Evolutionary conservation across 78 protist species (phyloP), one percentile per base, ranked within the genome.

Genomic region (Dictyostelium brefeldianum): DNA sequence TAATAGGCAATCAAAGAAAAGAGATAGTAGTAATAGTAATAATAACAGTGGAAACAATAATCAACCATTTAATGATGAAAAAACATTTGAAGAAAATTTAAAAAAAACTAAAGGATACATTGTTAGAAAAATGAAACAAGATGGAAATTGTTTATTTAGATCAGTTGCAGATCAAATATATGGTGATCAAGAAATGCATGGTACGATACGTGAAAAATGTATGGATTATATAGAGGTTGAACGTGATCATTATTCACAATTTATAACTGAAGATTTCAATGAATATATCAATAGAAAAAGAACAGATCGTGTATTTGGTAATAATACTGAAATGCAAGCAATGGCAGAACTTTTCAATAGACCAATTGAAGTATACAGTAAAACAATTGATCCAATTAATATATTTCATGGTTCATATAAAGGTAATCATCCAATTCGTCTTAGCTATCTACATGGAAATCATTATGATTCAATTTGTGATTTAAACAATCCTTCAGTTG

Each of bases 251-350:
- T 96, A 29, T 62, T 75, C 95, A 11, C 97, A 94, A 56, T 96
- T 92, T 17, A 92, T 96, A 6, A 79, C 96, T 0, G 95, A 94
- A 46, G 97, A 96, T 51, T 94, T 96, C 70, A 74, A 74, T 15
- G 83, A 69, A 20, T 96, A 96, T 41, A 67, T 96, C 12, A 25
- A 54, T 0, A 78, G 96, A 81, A 96, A 96, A 71, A 46, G 96
- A 62, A 36, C 22, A 3, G 90, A 83, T 22, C 27, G 31, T 17
- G 75, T 57, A 3, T 92, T 57, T 62, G 97, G 97, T 6, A 94
- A 96, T 47, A 80, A 96, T n/a, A 64, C 91, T 29, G 97, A 96
- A 80, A 80, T 96, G 85, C 97, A 96, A 69, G 97, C 97, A 1
- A 25, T 96, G 80, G 79, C 95, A 0, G 97, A 96, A 56, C 43